Percentiles rank a stretch among this genome's conserved stretches.
These are phyloP conservation scores for Kodamaea kaohsiungensis DNA, from an alignment of 805 yeast genomes.

Conservation along the genomic window DNA sequence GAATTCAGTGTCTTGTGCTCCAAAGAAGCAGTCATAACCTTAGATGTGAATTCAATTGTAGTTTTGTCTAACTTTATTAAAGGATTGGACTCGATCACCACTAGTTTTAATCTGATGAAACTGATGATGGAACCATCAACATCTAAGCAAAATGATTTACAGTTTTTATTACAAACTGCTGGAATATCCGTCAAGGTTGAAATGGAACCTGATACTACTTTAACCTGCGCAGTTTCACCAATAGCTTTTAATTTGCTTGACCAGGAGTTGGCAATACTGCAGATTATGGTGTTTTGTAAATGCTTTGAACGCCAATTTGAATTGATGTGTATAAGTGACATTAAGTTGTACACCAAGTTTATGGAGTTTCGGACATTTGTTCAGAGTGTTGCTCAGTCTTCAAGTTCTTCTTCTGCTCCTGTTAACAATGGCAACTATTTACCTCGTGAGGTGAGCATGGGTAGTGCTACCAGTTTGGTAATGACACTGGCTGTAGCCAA, in stretches of 20 bases:
- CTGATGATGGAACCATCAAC: slow-evolving; percentile 1
- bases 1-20: slow-evolving; percentile 46
- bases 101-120: slow-evolving; percentile 18
- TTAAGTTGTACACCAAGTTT: slow-evolving; percentile 27
- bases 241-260: slow-evolving; percentile 41
- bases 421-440: slow-evolving; percentile 13
- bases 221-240: slow-evolving; percentile 37
- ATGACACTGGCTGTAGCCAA: neutral
- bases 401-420: neutral
- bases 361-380: slow-evolving; percentile 27
- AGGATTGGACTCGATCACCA: slow-evolving; percentile 23
- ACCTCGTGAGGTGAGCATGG: slow-evolving; percentile 21
- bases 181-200: slow-evolving; percentile 27
- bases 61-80: slow-evolving; percentile 27
- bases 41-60: slow-evolving; percentile 25
- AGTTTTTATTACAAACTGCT: slow-evolving; percentile 43
- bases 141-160: slow-evolving; percentile 9
- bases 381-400: slow-evolving; percentile 4
- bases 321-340: slow-evolving; percentile 21
- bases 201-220: slow-evolving; percentile 4
- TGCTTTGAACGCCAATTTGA: neutral
- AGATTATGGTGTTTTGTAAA: neutral
- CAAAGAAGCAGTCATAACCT: slow-evolving; percentile 33
- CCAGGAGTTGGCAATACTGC: slow-evolving; percentile 12
- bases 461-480: slow-evolving; percentile 17